Evolutionary conservation across 768 basidiomycete genomes (phyloP), one percentile per base, ranked within the genome.

Genomic region (Tephrocybe sp.): DNA sequence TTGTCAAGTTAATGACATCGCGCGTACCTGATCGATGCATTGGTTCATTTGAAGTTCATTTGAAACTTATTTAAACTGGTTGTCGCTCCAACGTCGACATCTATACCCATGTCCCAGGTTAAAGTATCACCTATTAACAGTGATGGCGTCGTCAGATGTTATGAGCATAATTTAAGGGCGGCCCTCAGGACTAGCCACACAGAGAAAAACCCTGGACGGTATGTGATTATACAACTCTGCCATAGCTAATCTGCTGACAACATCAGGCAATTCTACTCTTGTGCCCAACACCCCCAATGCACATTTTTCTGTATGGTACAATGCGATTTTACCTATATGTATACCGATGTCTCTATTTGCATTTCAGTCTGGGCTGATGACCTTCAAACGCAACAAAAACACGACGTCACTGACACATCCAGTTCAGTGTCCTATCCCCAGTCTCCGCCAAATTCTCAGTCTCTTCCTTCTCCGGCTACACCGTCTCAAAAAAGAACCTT

Each of bases 211-310:
- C 67, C 67, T 1, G 53, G 58, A 34, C 69, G 76, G 78, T 77
- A 56, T 26, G 67, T 51, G 36, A 47, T 39, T 19, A 39, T 39
- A 9, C 26, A 35, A 12, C 7, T 36, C 30, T 33, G 11, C 34
- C 20, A 16, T n/a, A n/a, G n/a, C n/a, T n/a, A 22, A 13, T 8
- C 31, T 32, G 31, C 42, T 39, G 36, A 41, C 42, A 4, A 9
- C 16, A 16, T 6, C 66, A 54, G 65, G 46, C 2, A 57, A 40
- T 80, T 72, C 62, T 78, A 71, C 44, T 38, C 34, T n/a, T 79
- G 78, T 49, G 39, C 59, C 5, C 64, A 64, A 48, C n/a, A 46
- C 39, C 35, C 39, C 10, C 59, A 54, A 12, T 74, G 73, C 52
- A 33, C 42, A 0, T 79, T 75, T 51, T 79, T 65, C 31, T 59